Evolutionary conservation across 139 green algal species (phyloP).

Genomic region (Pseudopediastrum boryanum): DNA sequence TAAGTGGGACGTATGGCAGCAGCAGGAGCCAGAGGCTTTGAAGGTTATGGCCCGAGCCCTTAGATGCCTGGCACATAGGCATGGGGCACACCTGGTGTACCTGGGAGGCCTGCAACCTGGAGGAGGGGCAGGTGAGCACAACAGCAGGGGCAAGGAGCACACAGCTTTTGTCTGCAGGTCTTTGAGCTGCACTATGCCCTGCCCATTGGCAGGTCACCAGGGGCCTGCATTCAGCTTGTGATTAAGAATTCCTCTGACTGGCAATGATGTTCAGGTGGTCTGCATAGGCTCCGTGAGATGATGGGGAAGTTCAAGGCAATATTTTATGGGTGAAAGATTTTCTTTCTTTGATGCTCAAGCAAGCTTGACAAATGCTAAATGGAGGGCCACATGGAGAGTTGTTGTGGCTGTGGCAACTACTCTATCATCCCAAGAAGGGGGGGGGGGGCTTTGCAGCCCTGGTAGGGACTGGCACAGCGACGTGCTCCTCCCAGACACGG

Average conservation of each 20-base stretch:
- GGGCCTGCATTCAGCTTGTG: too few relatives aligned
- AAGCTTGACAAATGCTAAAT: too few relatives aligned
- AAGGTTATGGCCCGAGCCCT: conserved; percentile 45
- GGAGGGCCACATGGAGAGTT: too few relatives aligned
- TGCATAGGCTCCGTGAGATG: neutral
- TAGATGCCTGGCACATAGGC: conserved; percentile 39
- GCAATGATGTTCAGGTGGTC: neutral
- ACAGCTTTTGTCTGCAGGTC: conserved; percentile 14
- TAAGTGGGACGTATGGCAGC: conserved; percentile 43
- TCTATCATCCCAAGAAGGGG: too few relatives aligned
- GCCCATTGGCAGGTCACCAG: too few relatives aligned
- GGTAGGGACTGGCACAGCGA: too few relatives aligned
- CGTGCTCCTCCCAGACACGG: too few relatives aligned
- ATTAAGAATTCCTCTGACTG: neutral
- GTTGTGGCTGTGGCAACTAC: too few relatives aligned
- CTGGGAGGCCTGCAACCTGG: conserved; percentile 27
- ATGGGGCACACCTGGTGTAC: conserved; percentile 45
- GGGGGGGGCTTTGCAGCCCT: too few relatives aligned
- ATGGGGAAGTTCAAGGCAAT: neutral
- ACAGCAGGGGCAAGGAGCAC: neutral
- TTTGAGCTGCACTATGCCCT: too few relatives aligned
- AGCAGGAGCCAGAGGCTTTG: conserved; percentile 34
- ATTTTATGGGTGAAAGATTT: too few relatives aligned
- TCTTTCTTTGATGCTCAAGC: too few relatives aligned
- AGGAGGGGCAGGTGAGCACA: neutral